Evolutionary conservation across 2,329 filamentous ascomycete genomes (phyloP), one percentile per base, ranked within the genome.

Genomic region (Colletotrichum noveboracense): DNA sequence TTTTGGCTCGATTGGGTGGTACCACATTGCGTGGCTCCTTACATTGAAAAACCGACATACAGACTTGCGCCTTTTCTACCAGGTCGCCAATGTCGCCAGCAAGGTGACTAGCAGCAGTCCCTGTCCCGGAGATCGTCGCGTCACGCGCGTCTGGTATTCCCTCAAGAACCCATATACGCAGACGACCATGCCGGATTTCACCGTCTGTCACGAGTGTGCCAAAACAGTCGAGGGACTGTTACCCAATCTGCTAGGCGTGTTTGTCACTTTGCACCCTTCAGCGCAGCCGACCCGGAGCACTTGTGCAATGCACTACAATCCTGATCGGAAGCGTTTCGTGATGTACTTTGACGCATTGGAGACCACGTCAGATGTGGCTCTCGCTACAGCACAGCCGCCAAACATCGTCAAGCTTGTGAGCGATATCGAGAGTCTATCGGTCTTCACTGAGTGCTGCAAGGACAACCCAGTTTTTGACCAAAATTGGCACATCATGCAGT

Each of bases 21-120:
- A 95, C 79, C 92, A 95, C 32, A 92, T 98, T 52, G 96, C 96
- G 1, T 98, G 94, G 92, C 88, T 96, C 5, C 88, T 98, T 77
- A 96, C 93, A 3, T 86, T 94, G 68, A 95, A 96, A 83, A 91
- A 95, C 78, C 86, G 91, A 14, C 87, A 91, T 21, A 87, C 89
- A 5, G 92, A 95, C 78, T 85, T 97, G 55, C 90, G 91, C 14
- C 85, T 97, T 7, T 88, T 98, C 34, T 91, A 93, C 74, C 89
- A 91, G 48, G 88, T 98, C 38, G 92, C 93, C 7, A 89, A 90
- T 12, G 89, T 95, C 52, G 86, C 90, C 3, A 88, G 90, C 6
- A 89, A 81, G 16, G 69, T 76, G 12, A 73, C 72, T 12, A 43
- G 66, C 21, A 87, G 30, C 85, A 89, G 78, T 80, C 88, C 80